A percentile compares a stretch with the other conserved stretches of the same genome.
Evolutionary conservation across 1,284 basidiomycete species (phyloP).

Genomic region (Retiboletus flavoniger): DNA sequence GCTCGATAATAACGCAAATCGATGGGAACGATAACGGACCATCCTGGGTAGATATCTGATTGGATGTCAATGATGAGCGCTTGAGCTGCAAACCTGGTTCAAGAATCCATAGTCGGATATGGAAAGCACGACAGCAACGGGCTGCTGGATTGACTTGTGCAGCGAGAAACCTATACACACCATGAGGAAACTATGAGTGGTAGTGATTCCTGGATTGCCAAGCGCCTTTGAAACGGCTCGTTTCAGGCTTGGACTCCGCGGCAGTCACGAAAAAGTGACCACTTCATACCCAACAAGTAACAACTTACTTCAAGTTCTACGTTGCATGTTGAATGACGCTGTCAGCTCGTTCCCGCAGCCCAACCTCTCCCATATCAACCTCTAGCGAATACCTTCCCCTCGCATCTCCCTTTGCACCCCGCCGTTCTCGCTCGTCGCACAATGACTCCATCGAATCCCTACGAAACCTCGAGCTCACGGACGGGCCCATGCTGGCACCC

Average conservation of each 20-base stretch:
- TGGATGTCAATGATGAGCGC: neutral
- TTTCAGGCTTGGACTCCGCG: neutral
- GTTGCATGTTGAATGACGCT: slow-evolving; percentile 19
- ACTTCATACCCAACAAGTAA: neutral
- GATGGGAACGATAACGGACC: neutral
- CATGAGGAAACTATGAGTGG: too few species aligned
- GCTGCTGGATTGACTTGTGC: too few species aligned
- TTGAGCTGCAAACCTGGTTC: neutral
- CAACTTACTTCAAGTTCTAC: neutral
- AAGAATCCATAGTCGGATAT: neutral
- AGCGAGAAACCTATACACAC: too few species aligned
- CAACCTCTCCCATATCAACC: slow-evolving; percentile 15
- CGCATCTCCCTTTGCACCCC: slow-evolving; percentile 42
- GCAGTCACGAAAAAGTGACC: too few species aligned
- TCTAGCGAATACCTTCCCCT: slow-evolving; percentile 34
- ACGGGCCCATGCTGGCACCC: slow-evolving; percentile 48
- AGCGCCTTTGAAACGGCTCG: too few species aligned
- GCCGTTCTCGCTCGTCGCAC: slow-evolving; percentile 38
- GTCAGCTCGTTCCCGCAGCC: slow-evolving; percentile 19
- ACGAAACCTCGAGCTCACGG: slow-evolving; percentile 72
- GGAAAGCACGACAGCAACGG: too few species aligned
- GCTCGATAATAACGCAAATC: neutral
- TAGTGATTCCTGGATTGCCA: too few species aligned
- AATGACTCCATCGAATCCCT: slow-evolving; percentile 71
- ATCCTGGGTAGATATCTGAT: neutral